phyloP scores from a whole-genome alignment of 495 filamentous ascomycete species.

The Penicillium robsamsonii region DNA sequence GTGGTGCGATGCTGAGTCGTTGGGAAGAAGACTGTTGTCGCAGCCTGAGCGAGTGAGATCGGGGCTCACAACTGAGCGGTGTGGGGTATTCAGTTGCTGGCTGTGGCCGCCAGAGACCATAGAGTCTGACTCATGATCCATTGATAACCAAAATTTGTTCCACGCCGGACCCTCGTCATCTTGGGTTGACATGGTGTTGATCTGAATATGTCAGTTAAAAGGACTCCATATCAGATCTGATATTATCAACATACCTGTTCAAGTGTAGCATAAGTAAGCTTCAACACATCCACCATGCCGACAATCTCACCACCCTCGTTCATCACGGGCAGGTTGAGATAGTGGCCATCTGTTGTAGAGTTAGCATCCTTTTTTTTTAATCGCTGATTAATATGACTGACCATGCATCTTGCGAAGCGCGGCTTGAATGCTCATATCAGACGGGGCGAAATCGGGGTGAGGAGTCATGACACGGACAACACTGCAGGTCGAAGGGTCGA shows the following conservation, averaged over 20 bases:
- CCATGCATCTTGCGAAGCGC: conserved; percentile 98
- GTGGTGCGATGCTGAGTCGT: conserved; percentile 91
- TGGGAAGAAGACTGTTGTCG: conserved; percentile 82
- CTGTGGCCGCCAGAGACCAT: conserved; percentile 88
- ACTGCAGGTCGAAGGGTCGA: conserved; percentile 93
- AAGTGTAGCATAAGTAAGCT: conserved; percentile 94
- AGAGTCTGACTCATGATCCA: conserved; percentile 95
- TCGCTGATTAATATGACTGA: conserved; percentile 40
- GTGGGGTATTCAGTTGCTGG: conserved; percentile 57
- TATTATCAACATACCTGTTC: conserved; percentile 72
- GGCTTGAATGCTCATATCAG: conserved; percentile 98
- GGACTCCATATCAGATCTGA: neutral
- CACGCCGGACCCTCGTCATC: conserved; percentile 95
- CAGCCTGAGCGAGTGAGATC: conserved; percentile 61
- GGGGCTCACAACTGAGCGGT: conserved; percentile 72
- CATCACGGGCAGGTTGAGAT: conserved; percentile 97
- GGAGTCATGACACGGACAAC: conserved; percentile 99
- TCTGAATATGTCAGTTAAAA: conserved; percentile 40
- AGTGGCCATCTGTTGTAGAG: conserved; percentile 78
- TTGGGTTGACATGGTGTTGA: conserved; percentile 71
- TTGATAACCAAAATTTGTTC: conserved; percentile 99
- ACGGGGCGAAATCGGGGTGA: conserved; percentile 95
- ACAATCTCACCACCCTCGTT: conserved; percentile 96
- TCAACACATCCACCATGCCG: conserved; percentile 98
- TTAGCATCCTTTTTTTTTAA: conserved; percentile 16